These are phyloP conservation scores for Trametes punicea DNA, from an alignment of 768 basidiomycete genomes.

Conservation along the genomic window DNA sequence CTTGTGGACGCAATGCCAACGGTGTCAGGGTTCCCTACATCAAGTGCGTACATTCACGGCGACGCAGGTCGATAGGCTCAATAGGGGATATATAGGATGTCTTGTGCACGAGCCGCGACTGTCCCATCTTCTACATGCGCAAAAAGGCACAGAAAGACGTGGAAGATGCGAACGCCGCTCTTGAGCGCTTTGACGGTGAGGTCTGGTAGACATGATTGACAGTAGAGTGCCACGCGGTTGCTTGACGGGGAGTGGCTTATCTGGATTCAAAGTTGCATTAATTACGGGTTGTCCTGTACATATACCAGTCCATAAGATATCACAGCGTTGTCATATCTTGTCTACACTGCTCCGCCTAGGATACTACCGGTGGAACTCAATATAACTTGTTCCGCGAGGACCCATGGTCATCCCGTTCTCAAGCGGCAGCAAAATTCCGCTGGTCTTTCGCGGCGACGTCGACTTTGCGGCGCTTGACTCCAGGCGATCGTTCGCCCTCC, in stretches of 20 bases:
- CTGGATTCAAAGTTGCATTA: too few species aligned
- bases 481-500: not conserved
- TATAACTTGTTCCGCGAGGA: too few species aligned
- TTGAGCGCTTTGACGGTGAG: slow-evolving; percentile 84
- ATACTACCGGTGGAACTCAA: too few species aligned
- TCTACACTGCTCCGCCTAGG: too few species aligned
- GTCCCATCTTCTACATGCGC: slow-evolving; percentile 98
- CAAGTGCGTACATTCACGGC: slow-evolving; percentile 47
- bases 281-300: too few species aligned
- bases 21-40: slow-evolving; percentile 97
- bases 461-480: not conserved
- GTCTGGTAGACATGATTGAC: slow-evolving; percentile 68
- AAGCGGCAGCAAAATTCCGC: too few species aligned
- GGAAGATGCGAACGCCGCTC: slow-evolving; percentile 70
- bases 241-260: not conserved
- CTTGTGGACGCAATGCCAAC: slow-evolving; percentile 97
- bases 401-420: too few species aligned
- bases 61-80: slow-evolving; percentile 14
- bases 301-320: too few species aligned
- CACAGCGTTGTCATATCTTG: too few species aligned
- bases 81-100: slow-evolving; percentile 64
- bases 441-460: too few species aligned
- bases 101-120: slow-evolving; percentile 93
- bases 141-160: slow-evolving; percentile 99
- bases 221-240: too few species aligned